Percentiles rank a stretch among this genome's conserved stretches.
Evolutionary conservation across 2,329 filamentous ascomycete species (phyloP).

Genomic region (Pseudocercospora musae): DNA sequence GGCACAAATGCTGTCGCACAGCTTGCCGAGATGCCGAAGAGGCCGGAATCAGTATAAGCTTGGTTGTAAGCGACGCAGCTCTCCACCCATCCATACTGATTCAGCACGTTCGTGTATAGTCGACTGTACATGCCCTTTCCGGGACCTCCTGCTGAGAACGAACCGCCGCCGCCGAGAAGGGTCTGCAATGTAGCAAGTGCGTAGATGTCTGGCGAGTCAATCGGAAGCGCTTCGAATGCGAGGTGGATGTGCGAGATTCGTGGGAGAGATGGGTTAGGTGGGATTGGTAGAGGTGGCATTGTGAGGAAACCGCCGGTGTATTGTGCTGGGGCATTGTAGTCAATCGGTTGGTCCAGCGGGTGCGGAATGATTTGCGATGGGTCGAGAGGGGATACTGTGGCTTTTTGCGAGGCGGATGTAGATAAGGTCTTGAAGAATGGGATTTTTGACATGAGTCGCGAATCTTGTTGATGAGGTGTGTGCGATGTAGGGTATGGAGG

Average conservation of each 20-base stretch:
- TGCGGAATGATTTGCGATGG: slow-evolving; percentile 43
- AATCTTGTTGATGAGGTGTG: slow-evolving; percentile 51
- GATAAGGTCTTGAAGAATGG: slow-evolving; percentile 89
- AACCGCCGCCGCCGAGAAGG: slow-evolving; percentile 90
- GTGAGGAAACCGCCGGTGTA: slow-evolving; percentile 95
- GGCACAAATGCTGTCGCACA: slow-evolving; percentile 76
- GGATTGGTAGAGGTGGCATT: slow-evolving; percentile 74
- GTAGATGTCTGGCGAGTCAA: slow-evolving; percentile 89
- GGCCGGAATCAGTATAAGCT: slow-evolving; percentile 89
- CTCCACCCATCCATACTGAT: slow-evolving; percentile 97
- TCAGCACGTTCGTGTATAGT: slow-evolving; percentile 94
- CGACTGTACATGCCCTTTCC: slow-evolving; percentile 99
- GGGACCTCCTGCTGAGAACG: slow-evolving; percentile 92
- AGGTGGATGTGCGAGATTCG: slow-evolving; percentile 90
- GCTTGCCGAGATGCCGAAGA: slow-evolving; percentile 88
- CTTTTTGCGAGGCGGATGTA: slow-evolving; percentile 64
- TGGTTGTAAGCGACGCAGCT: slow-evolving; percentile 96
- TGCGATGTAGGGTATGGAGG: slow-evolving; percentile 31
- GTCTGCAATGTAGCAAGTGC: slow-evolving; percentile 93
- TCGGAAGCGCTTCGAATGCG: slow-evolving; percentile 90
- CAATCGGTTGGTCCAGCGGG: slow-evolving; percentile 46
- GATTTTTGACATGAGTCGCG: slow-evolving; percentile 73
- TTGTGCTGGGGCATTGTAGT: slow-evolving; percentile 65
- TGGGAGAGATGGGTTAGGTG: slow-evolving; percentile 71
- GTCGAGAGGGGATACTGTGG: slow-evolving; percentile 56